phyloP scores from a whole-genome alignment of 805 yeast genomes.

The Pichia scutulata region DNA sequence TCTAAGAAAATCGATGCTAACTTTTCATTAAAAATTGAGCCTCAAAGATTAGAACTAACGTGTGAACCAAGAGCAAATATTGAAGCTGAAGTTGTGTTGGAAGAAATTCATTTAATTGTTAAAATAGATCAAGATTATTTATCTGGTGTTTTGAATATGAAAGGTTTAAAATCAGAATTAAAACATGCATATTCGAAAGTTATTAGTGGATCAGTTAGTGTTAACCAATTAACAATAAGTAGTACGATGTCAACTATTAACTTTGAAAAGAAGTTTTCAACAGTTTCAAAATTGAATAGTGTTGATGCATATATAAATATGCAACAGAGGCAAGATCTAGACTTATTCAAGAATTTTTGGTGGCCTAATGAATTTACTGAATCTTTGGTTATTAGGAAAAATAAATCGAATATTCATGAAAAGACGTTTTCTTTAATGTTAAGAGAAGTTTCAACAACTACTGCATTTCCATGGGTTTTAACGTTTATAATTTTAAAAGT shows the following conservation, averaged over 20 bases:
- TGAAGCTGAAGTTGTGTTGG: constrained; percentile 72
- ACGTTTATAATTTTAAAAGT: constrained; percentile 49
- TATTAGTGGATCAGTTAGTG: constrained; percentile 61
- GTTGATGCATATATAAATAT: constrained; percentile 61
- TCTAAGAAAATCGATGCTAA: constrained; percentile 53
- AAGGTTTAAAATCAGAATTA: constrained; percentile 58
- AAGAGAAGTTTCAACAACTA: constrained; percentile 51
- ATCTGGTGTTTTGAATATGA: constrained; percentile 39
- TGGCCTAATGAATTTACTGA: constrained; percentile 37
- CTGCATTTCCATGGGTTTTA: constrained; percentile 69
- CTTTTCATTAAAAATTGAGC: constrained; percentile 55
- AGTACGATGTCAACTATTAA: constrained; percentile 39
- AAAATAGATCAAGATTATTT: constrained; percentile 40
- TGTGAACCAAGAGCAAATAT: constrained; percentile 95
- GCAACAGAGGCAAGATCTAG: constrained; percentile 81
- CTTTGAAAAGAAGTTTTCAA: constrained; percentile 34
- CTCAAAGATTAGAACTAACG: constrained; percentile 69
- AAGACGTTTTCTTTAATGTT: constrained; percentile 39
- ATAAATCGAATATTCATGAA: constrained; percentile 1
- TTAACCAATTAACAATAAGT: constrained; percentile 41
- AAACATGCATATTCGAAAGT: constrained; percentile 91
- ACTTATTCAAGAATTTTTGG: constrained; percentile 81
- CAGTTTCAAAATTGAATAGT: constrained; percentile 43
- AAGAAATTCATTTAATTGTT: constrained; percentile 53
- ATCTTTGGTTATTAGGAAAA: constrained; percentile 3